A percentile compares a stretch with the other conserved stretches of the same genome.
phyloP scores from a whole-genome alignment of 2,329 filamentous ascomycete genomes.

The Calycina herbarum region DNA sequence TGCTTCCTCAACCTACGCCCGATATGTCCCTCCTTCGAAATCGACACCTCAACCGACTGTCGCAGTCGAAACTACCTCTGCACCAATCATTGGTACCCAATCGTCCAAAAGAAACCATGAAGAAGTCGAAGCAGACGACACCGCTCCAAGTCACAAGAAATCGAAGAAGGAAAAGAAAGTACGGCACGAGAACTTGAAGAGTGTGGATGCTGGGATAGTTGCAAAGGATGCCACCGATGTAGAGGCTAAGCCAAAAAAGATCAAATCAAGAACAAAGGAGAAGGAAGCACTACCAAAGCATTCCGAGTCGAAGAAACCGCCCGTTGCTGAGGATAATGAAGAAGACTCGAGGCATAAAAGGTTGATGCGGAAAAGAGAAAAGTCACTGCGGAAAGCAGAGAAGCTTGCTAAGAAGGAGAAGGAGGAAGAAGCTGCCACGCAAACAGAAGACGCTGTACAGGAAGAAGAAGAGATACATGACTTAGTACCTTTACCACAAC shows the following conservation, averaged over 20 bases:
- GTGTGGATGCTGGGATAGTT: not conserved
- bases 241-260: slow-evolving; percentile 11
- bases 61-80: not conserved
- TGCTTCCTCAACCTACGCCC: slow-evolving; percentile 35
- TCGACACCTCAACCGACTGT: slow-evolving; percentile 10
- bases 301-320: not conserved
- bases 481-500: slow-evolving; percentile 80
- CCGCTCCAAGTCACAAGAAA: slow-evolving; percentile 7
- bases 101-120: slow-evolving; percentile 8
- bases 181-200: not conserved
- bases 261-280: slow-evolving; percentile 18
- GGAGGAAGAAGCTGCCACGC: slow-evolving; percentile 35
- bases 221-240: not conserved
- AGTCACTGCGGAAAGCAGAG: slow-evolving; percentile 52
- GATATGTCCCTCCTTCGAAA: slow-evolving; percentile 36
- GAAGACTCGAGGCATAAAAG: slow-evolving; percentile 40
- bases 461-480: slow-evolving; percentile 58
- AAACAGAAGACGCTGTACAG: slow-evolving; percentile 36
- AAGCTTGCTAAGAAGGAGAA: slow-evolving; percentile 40
- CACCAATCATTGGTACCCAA: slow-evolving; percentile 4
- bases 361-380: slow-evolving; percentile 56
- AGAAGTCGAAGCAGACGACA: slow-evolving; percentile 17
- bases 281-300: slow-evolving; percentile 13
- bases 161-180: slow-evolving; percentile 7
- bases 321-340: slow-evolving; percentile 1